phyloP scores from a whole-genome alignment of 176 grass and related monocot species.

The Rhynchospora breviuscula region DNA sequence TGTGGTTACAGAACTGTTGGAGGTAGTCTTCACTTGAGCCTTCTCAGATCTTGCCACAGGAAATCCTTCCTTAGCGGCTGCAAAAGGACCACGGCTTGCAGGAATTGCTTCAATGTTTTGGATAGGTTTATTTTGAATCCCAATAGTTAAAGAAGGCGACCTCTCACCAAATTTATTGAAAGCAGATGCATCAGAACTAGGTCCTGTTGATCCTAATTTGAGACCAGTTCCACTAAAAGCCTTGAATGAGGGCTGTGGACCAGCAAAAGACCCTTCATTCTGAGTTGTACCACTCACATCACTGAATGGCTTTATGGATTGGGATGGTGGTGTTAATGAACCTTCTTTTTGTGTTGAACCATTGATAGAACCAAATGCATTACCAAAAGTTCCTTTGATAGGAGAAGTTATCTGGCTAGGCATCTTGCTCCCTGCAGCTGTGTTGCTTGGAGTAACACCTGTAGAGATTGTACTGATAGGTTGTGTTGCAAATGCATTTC shows the following conservation, averaged over 20 bases:
- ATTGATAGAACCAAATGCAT: not conserved
- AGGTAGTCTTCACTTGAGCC: conserved; percentile 27
- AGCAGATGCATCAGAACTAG: conserved; percentile 41
- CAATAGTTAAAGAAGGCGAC: conserved; percentile 29
- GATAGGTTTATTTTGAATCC: conserved; percentile 17
- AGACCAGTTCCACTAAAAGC: conserved; percentile 24
- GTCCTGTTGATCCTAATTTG: conserved; percentile 39
- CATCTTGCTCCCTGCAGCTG: conserved; percentile 7
- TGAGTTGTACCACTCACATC: conserved; percentile 3
- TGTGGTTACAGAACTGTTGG: conserved; percentile 37
- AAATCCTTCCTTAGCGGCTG: conserved; percentile 28
- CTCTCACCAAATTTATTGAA: conserved; percentile 35
- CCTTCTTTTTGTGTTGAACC: conserved; percentile 40
- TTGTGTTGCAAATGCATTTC: conserved; percentile 22
- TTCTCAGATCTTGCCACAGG: conserved; percentile 32
- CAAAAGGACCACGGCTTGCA: conserved; percentile 25
- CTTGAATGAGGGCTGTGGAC: conserved; percentile 12
- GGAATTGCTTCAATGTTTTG: conserved; percentile 39
- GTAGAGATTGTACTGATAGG: conserved; percentile 10
- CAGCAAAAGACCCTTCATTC: conserved; percentile 18
- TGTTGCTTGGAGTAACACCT: not conserved
- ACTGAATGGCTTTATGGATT: conserved; percentile 30
- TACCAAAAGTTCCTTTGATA: conserved; percentile 2
- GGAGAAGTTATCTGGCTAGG: not conserved
- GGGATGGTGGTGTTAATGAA: conserved; percentile 23